Evolutionary conservation across 2,329 filamentous ascomycete species (phyloP).

Genomic region (Aspergillus flavus): DNA sequence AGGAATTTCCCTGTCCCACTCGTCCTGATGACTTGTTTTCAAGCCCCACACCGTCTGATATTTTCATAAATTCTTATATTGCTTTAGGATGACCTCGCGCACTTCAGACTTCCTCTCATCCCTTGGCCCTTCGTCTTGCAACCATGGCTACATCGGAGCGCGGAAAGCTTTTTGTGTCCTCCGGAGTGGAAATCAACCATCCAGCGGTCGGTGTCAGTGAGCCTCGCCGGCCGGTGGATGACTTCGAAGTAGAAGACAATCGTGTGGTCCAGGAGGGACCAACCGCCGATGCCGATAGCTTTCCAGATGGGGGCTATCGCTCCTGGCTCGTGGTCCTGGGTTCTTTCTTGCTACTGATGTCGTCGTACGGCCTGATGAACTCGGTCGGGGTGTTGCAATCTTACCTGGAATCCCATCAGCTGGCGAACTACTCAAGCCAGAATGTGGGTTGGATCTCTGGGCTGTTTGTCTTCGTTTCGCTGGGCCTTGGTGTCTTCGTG

Average conservation of each 20-base stretch:
- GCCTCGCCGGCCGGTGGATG: neutral
- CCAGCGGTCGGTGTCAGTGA: neutral
- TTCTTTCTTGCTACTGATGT: constrained; percentile 42
- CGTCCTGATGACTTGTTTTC: too few relatives aligned
- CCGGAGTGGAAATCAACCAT: neutral
- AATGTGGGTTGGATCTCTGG: constrained; percentile 56
- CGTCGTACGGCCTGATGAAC: constrained; percentile 53
- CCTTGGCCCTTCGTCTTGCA: too few relatives aligned
- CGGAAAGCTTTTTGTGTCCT: neutral
- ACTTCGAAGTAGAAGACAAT: neutral
- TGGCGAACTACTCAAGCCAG: constrained; percentile 45
- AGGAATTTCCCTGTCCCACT: neutral
- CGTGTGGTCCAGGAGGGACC: neutral
- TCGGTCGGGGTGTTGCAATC: constrained; percentile 53
- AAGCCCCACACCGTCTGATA: neutral
- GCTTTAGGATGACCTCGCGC: neutral
- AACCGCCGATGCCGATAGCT: constrained; percentile 10
- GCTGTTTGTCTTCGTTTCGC: constrained; percentile 49
- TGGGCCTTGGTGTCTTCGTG: constrained; percentile 51
- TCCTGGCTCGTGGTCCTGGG: constrained; percentile 42
- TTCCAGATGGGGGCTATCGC: constrained; percentile 38
- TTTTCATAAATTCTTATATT: neutral
- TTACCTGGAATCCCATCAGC: constrained; percentile 50
- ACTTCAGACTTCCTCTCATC: neutral
- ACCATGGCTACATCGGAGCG: neutral